Conservation (phyloP, 768 basidiomycete genomes). For the Cystobasidium ongulense region DNA sequence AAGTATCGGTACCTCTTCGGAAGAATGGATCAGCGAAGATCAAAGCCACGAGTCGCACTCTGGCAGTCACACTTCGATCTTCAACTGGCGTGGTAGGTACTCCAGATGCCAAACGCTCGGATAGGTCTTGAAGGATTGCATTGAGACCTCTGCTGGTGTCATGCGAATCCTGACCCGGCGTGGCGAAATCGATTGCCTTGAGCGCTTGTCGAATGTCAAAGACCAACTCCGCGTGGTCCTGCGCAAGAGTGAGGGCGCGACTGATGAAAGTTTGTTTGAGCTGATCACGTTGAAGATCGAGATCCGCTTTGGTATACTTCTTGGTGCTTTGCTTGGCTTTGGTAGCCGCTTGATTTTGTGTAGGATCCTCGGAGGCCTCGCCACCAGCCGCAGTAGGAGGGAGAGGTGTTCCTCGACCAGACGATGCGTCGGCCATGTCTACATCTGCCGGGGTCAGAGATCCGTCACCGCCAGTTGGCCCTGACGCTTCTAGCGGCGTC, state of each 20-base stretch:
- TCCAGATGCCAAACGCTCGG: conserved; percentile 49
- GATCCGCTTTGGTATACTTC: conserved; percentile 45
- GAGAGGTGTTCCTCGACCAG: not conserved
- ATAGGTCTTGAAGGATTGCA: conserved; percentile 69
- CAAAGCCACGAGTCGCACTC: conserved; percentile 76
- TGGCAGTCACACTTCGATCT: conserved; percentile 68
- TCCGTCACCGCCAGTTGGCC: not conserved
- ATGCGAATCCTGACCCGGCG: conserved; percentile 40
- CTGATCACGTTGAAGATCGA: conserved; percentile 60
- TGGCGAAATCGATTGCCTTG: conserved; percentile 42
- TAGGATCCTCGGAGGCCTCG: conserved; percentile 10
- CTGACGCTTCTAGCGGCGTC: not conserved
- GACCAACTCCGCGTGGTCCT: conserved; percentile 75
- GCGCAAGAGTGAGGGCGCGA: conserved; percentile 68
- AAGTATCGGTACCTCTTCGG: conserved; percentile 35
- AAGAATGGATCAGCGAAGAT: conserved; percentile 66
- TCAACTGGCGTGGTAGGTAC: not conserved
- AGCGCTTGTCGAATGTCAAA: conserved; percentile 82
- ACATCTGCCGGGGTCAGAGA: conserved; percentile 39
- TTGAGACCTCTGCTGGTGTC: conserved; percentile 61
- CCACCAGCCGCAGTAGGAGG: conserved; percentile 13
- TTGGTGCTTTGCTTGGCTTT: conserved; percentile 8
- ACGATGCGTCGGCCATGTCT: conserved; percentile 33
- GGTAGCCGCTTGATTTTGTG: not conserved
- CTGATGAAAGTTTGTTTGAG: conserved; percentile 59